These are phyloP conservation scores for Priceomyces fermenticarens DNA, from an alignment of 805 yeast genomes.

Conservation along the genomic window DNA sequence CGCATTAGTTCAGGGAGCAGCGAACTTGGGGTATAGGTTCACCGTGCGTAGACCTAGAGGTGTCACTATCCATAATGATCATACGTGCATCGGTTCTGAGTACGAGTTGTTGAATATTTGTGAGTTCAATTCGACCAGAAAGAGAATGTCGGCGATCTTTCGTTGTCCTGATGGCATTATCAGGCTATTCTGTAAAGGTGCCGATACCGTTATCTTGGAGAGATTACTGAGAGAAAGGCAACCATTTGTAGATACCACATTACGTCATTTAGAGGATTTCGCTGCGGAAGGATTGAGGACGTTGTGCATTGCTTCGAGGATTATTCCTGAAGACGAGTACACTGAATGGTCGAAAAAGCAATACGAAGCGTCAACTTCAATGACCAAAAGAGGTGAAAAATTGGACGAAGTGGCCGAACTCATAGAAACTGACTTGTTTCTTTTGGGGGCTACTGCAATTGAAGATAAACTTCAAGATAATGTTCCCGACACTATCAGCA, in stretches of 20 bases:
- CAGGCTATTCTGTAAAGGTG: slow-evolving; percentile 91
- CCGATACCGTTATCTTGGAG: slow-evolving; percentile 93
- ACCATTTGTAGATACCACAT: slow-evolving; percentile 79
- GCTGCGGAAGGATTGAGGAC: slow-evolving; percentile 96
- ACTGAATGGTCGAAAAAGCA: slow-evolving; percentile 62
- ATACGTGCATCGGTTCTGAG: slow-evolving; percentile 45
- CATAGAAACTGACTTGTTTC: slow-evolving; percentile 74
- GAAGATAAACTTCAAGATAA: slow-evolving; percentile 98
- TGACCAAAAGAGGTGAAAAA: slow-evolving; percentile 69
- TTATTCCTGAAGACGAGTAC: slow-evolving; percentile 77
- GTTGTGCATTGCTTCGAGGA: slow-evolving; percentile 84
- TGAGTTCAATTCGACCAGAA: slow-evolving; percentile 96
- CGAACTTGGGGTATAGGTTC: slow-evolving; percentile 80
- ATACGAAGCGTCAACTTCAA: slow-evolving; percentile 77
- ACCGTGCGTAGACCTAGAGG: slow-evolving; percentile 81
- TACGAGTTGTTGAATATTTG: slow-evolving; percentile 87
- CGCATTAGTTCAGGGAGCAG: slow-evolving; percentile 96
- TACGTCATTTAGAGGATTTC: slow-evolving; percentile 88
- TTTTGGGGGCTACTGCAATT: slow-evolving; percentile 96
- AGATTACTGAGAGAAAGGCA: slow-evolving; percentile 63
- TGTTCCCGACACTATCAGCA: slow-evolving; percentile 95
- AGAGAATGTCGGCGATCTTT: slow-evolving; percentile 94
- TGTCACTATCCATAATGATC: slow-evolving; percentile 57
- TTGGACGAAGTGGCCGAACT: slow-evolving; percentile 87
- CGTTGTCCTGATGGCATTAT: slow-evolving; percentile 93